Conservation (phyloP, 805 yeast genomes). For the Metschnikowia vanudenii region DNA sequence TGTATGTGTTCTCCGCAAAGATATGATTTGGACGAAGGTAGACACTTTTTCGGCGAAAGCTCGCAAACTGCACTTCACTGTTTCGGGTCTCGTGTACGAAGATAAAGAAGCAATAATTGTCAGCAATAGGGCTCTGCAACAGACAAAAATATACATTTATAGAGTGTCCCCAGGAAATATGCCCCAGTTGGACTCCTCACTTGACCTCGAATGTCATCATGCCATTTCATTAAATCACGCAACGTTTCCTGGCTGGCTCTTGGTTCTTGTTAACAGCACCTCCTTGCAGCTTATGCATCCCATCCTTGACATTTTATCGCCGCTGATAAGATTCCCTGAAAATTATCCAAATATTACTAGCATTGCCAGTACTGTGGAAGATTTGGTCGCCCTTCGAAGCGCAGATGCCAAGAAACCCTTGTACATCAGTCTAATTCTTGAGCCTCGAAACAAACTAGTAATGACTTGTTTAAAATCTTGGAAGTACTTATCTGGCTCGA, state of each 20-base stretch:
- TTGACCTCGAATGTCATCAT: conserved; percentile 22
- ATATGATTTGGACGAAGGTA: conserved; percentile 65
- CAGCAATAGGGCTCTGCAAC: conserved; percentile 40
- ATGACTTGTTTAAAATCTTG: conserved; percentile 47
- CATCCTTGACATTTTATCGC: conserved; percentile 49
- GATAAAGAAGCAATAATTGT: conserved; percentile 64
- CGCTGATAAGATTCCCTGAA: conserved; percentile 21
- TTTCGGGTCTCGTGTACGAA: conserved; percentile 41
- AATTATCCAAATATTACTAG: conserved; percentile 20
- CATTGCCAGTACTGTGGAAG: conserved; percentile 31
- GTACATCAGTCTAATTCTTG: conserved; percentile 36
- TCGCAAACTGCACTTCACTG: conserved; percentile 31
- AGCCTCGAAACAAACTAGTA: conserved; percentile 48
- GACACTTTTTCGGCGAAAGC: conserved; percentile 40
- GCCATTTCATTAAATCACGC: conserved; percentile 33
- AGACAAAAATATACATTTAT: conserved; percentile 53
- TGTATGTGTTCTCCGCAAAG: conserved; percentile 49
- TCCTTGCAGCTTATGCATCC: conserved; percentile 52
- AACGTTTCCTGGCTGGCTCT: conserved; percentile 44
- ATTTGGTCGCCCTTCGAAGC: conserved; percentile 25
- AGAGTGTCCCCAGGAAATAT: conserved; percentile 30
- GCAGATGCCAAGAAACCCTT: conserved; percentile 21
- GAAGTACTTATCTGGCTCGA: conserved; percentile 55
- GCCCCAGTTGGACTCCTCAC: conserved; percentile 29
- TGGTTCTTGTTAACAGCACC: conserved; percentile 37